A percentile compares a stretch with the other conserved stretches of the same genome.
Conservation (phyloP, 495 filamentous ascomycete genomes). For the Aspergillus campestris region DNA sequence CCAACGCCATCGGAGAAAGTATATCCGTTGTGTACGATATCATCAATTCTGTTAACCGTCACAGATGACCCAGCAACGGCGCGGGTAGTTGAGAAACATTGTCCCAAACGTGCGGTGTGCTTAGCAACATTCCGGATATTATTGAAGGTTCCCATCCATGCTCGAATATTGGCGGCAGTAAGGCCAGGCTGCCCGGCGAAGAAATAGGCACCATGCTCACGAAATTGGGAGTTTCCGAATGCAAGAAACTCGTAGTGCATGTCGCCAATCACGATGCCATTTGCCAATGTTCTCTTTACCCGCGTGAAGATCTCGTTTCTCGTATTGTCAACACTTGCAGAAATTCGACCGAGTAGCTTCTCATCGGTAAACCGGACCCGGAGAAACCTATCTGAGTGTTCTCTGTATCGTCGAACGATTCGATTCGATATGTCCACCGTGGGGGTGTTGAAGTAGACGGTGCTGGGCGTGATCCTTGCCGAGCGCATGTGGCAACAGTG, state of each 20-base stretch:
- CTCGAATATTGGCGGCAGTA: conserved; percentile 66
- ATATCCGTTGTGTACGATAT: conserved; percentile 57
- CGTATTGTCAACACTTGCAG: conserved; percentile 40
- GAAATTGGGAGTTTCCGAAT: conserved; percentile 91
- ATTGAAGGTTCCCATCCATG: conserved; percentile 82
- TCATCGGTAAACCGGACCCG: conserved; percentile 89
- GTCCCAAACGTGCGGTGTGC: conserved; percentile 77
- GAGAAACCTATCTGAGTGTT: conserved; percentile 73
- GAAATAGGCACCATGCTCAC: conserved; percentile 89
- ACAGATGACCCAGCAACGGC: conserved; percentile 44
- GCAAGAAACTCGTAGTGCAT: conserved; percentile 86
- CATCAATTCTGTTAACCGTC: conserved; percentile 41
- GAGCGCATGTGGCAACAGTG: conserved; percentile 71
- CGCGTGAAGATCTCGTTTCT: conserved; percentile 70
- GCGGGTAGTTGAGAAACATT: conserved; percentile 91
- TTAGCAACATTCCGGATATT: conserved; percentile 75
- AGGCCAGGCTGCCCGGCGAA: conserved; percentile 55
- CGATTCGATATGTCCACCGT: conserved; percentile 81
- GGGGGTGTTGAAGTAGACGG: conserved; percentile 67
- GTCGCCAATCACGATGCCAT: conserved; percentile 76
- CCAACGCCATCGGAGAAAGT: conserved; percentile 91
- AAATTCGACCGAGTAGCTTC: conserved; percentile 51
- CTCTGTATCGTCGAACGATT: conserved; percentile 62
- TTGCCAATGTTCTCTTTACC: conserved; percentile 57
- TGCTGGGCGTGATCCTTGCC: conserved; percentile 74